Percentiles rank a stretch among this genome's conserved stretches.
phyloP scores from a whole-genome alignment of 495 filamentous ascomycete species.

The Rusavskia elegans region DNA sequence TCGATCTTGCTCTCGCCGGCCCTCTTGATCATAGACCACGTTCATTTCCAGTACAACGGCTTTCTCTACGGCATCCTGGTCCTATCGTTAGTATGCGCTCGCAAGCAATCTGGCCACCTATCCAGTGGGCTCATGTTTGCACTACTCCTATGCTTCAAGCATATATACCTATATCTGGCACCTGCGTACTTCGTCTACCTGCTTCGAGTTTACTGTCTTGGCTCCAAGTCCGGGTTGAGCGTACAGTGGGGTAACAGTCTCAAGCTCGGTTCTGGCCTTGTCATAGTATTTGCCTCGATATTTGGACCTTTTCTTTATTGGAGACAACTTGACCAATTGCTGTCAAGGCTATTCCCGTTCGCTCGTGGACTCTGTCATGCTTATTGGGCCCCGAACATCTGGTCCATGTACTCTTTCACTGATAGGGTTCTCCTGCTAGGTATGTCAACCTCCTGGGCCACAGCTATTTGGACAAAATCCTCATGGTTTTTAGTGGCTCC shows the following conservation, averaged over 20 bases:
- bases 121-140: conserved; percentile 71
- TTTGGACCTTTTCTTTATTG: conserved; percentile 81
- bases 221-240: conserved; percentile 55
- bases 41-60: conserved; percentile 98
- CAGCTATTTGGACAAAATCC: conserved; percentile 3
- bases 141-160: conserved; percentile 77
- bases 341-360: conserved; percentile 82
- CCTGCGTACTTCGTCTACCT: conserved; percentile 94
- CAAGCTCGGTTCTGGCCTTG: conserved; percentile 63
- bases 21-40: conserved; percentile 92
- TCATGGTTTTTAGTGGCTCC: conserved; percentile 50
- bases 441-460: conserved; percentile 22
- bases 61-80: conserved; percentile 85
- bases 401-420: conserved; percentile 89
- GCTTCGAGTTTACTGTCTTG: conserved; percentile 76
- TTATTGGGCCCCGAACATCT: conserved; percentile 96
- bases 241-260: conserved; percentile 61
- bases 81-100: conserved; percentile 66
- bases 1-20: conserved; percentile 86
- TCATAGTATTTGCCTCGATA: conserved; percentile 59
- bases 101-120: conserved; percentile 61
- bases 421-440: conserved; percentile 70
- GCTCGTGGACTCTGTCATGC: conserved; percentile 87
- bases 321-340: conserved; percentile 75
- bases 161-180: conserved; percentile 94